Evolutionary conservation across 495 filamentous ascomycete species (phyloP), one percentile per base, ranked within the genome.

Genomic region (Rhypophila decipiens): DNA sequence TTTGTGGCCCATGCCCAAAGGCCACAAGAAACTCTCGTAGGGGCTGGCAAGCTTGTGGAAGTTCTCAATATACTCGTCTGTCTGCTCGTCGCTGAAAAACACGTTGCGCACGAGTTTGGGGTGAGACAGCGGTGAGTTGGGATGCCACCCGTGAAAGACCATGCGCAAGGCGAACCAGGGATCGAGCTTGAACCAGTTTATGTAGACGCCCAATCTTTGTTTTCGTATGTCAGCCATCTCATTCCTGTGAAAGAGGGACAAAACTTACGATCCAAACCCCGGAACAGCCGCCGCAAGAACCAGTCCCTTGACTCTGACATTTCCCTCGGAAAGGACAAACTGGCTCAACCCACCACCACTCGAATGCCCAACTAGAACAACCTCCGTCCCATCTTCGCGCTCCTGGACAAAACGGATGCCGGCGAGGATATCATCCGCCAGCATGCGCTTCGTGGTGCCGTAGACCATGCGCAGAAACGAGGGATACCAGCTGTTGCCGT

Each of bases 401-500:
- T 52, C 56, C 49, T 64, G 52, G 5, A 66, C 72, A 34, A 57
- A 56, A 13, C 51, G 40, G 21, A 75, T 50, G 9, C 43, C 73
- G 10, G 57, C 58, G 1, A 65, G 58, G 1, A 75, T 40, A 47
- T 78, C 74, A 27, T 65, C 53, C 3, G 68, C 73, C 5, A 77
- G 52, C 34, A 51, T 58, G n/a, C 56, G 52, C 43, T 65, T 63
- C 1, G 58, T 64, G 22, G 60, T 68, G 21, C 33, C 47, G 33
- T 61, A 70, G 15, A 66, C 56, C 63, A 68, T 64, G n/a, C 59
- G 44, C 19, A 64, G 42, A 45, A 61, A 72, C 2, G 57, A 55
- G 0, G 70, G 74, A 36, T 67, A 55, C 65, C 71, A 72, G 52
- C 71, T 75, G 33, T 52, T 59, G 12, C 74, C 76, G 53, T 78